A percentile compares a stretch with the other conserved stretches of the same genome.
Evolutionary conservation across 1,139 yeast species (phyloP).

Genomic region (Sugiyamaella grinbergsii): DNA sequence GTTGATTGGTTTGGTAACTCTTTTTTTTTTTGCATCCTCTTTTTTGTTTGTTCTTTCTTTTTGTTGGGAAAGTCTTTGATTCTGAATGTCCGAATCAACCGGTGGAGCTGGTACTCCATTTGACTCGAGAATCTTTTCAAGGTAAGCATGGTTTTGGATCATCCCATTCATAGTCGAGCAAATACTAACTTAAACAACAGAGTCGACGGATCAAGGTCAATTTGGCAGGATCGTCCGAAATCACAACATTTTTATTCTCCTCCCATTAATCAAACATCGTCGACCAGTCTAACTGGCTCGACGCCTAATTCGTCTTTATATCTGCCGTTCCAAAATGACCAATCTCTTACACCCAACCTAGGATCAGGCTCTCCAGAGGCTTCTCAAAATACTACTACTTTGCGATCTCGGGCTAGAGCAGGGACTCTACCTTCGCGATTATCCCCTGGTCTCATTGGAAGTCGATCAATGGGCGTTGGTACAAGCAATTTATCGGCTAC

Average conservation of each 20-base stretch:
- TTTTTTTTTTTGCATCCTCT: neutral
- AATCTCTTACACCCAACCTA: neutral
- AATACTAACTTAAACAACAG: neutral
- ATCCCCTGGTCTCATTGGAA: constrained; percentile 36
- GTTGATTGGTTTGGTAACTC: too few species aligned
- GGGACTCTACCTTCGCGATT: constrained; percentile 50
- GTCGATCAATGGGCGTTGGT: neutral
- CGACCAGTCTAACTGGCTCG: constrained; percentile 17
- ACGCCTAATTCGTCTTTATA: constrained; percentile 23
- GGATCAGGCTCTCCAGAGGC: constrained; percentile 20
- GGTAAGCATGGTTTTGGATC: constrained; percentile 20
- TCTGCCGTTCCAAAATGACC: constrained; percentile 17
- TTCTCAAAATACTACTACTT: constrained; percentile 22
- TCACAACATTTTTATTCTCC: constrained; percentile 26
- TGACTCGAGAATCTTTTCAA: constrained; percentile 30
- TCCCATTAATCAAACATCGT: constrained; percentile 14
- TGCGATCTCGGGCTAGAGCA: constrained; percentile 46
- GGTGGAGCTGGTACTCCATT: constrained; percentile 36
- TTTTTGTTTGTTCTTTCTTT: constrained; percentile 1
- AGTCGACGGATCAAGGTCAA: constrained; percentile 19
- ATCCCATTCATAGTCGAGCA: neutral
- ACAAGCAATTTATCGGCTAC: neutral
- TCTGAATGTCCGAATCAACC: constrained; percentile 27
- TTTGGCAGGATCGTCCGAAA: constrained; percentile 25
- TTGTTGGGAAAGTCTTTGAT: constrained; percentile 1